These are phyloP conservation scores for Eucalyptus pumila DNA, from an alignment of 345 rosid genomes.

Conservation along the genomic window DNA sequence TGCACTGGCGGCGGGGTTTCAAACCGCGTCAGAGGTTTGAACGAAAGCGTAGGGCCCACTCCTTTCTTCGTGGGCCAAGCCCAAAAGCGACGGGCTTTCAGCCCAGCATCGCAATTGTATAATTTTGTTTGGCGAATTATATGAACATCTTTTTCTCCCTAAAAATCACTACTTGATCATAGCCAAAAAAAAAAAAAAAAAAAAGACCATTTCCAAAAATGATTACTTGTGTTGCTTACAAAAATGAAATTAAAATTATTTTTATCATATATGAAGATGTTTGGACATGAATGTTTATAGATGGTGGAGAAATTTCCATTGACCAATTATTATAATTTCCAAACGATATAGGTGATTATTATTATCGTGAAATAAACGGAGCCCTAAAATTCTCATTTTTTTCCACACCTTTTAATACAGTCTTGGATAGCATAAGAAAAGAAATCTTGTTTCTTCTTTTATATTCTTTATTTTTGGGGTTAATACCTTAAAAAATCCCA, in stretches of 20 bases:
- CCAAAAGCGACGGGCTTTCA: background rate
- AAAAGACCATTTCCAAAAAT: no score
- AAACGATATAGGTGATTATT: no score
- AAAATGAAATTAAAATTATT: no score
- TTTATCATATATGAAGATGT: no score
- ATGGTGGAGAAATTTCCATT: background rate
- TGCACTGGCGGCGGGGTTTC: background rate
- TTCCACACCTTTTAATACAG: background rate
- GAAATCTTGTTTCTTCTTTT: background rate
- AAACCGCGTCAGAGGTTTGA: background rate
- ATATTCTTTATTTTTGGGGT: background rate
- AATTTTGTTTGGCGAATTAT: background rate
- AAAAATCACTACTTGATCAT: no score
- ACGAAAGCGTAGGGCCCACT: background rate
- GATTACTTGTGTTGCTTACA: accelerated
- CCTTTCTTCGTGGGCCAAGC: background rate
- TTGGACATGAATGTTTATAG: no score
- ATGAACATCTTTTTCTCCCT: no score
- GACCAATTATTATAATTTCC: no score
- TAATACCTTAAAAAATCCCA: no score
- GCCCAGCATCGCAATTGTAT: background rate
- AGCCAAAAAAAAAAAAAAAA: no score
- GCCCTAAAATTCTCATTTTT: background rate
- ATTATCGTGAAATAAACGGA: accelerated
- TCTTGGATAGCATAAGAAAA: background rate